phyloP scores from a whole-genome alignment of 2,329 filamentous ascomycete species.

The Huntiella decipiens region DNA sequence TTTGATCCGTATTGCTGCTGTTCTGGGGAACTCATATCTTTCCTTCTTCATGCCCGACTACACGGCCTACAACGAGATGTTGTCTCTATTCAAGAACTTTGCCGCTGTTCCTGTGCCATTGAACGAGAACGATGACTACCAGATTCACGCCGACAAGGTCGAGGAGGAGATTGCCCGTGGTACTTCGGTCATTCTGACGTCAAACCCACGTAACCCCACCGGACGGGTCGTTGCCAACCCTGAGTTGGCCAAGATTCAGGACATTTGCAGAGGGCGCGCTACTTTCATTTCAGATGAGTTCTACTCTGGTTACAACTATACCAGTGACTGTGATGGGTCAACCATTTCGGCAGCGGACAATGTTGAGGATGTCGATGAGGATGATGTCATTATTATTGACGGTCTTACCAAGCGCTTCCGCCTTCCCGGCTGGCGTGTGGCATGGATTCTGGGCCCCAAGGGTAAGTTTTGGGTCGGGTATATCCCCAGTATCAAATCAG shows the following conservation, averaged over 20 bases:
- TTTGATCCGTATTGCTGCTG: slow-evolving; percentile 83
- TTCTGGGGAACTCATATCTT: slow-evolving; percentile 79
- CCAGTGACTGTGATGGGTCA: slow-evolving; percentile 70
- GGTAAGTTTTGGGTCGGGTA: slow-evolving; percentile 16
- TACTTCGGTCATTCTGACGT: slow-evolving; percentile 76
- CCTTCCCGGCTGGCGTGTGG: slow-evolving; percentile 87
- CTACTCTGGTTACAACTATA: slow-evolving; percentile 94
- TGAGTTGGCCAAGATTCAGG: slow-evolving; percentile 76
- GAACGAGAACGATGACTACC: slow-evolving; percentile 69
- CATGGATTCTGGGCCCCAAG: slow-evolving; percentile 90
- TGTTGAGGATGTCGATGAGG: slow-evolving; percentile 71
- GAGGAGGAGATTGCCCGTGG: slow-evolving; percentile 76
- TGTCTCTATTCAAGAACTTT: slow-evolving; percentile 87
- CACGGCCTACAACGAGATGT: slow-evolving; percentile 95
- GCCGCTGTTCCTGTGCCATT: slow-evolving; percentile 74
- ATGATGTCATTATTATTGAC: slow-evolving; percentile 87
- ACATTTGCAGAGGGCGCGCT: slow-evolving; percentile 75
- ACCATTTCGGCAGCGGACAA: slow-evolving; percentile 84
- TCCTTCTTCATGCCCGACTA: slow-evolving; percentile 93
- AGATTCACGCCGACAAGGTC: slow-evolving; percentile 85
- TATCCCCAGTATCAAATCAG: neutral
- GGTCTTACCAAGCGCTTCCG: slow-evolving; percentile 94
- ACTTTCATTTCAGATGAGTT: slow-evolving; percentile 95
- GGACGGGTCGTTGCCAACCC: slow-evolving; percentile 72
- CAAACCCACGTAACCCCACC: slow-evolving; percentile 88